Conservation (phyloP, 2,329 filamentous ascomycete genomes). For the Zarea fungicola region DNA sequence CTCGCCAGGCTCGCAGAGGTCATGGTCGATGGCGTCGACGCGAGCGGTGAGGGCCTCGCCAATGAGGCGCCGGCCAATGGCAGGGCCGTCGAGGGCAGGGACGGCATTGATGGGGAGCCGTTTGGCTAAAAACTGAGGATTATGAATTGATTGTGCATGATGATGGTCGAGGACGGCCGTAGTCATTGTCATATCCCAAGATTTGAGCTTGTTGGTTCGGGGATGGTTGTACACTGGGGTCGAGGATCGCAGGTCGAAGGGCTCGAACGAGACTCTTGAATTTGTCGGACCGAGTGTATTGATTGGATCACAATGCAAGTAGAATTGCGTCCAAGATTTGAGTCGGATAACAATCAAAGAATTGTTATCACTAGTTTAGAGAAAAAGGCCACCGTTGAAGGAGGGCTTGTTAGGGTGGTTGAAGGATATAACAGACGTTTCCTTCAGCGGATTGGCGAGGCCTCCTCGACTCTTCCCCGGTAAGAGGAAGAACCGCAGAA, state of each 20-base stretch:
- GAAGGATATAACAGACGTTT: constrained; percentile 90
- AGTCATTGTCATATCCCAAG: constrained; percentile 61
- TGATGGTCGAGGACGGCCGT: constrained; percentile 52
- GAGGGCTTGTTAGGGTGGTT: constrained; percentile 71
- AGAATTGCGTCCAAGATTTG: too few species aligned
- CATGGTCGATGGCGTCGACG: constrained; percentile 77
- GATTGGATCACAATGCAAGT: too few species aligned
- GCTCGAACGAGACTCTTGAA: too few species aligned
- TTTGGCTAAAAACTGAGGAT: constrained; percentile 44
- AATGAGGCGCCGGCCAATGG: constrained; percentile 70
- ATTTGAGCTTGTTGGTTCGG: constrained; percentile 15
- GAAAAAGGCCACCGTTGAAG: constrained; percentile 33
- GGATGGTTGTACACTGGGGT: too few species aligned
- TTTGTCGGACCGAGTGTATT: too few species aligned
- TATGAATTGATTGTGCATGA: constrained; percentile 45
- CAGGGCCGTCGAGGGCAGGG: constrained; percentile 36
- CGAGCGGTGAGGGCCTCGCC: constrained; percentile 81
- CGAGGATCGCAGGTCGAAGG: too few species aligned
- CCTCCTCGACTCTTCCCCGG: constrained; percentile 99
- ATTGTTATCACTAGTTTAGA: constrained; percentile 8
- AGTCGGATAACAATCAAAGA: background rate
- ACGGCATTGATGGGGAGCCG: constrained; percentile 35
- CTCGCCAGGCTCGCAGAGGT: constrained; percentile 83
- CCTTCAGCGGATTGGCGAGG: constrained; percentile 87
- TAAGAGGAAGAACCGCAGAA: constrained; percentile 98